Base-by-base conservation (phyloP, 2,329 filamentous ascomycete species). In the Calonectria pseudoreteaudii region DNA sequence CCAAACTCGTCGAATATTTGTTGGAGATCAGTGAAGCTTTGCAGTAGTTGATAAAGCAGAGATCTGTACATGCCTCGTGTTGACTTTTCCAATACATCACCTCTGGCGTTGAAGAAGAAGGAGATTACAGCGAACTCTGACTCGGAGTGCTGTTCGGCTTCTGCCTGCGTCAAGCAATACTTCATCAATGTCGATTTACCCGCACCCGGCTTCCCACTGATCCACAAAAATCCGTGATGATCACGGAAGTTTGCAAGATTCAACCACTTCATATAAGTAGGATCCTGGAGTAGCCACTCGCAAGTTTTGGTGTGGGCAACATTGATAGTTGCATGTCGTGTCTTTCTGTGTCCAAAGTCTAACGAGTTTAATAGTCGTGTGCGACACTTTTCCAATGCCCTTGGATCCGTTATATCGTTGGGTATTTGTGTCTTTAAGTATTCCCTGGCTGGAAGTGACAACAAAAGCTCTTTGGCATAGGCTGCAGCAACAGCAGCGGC, bases 111-210 rank as follows among this genome's bases (percentile, higher is more conserved):
- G 38, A 68, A 68, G 52, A 68, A 68, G 28, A 68, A 68, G 38
- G 28, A 47, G 4, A 58, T 49, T 5, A 58, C 38, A 3, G 20
- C 7, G 2, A 18, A 23, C 47, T 28, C 3, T 2, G 31, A 2
- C 8, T 7, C 10, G 8, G 31, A 9, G 9, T 34, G 2, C 6
- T 2, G 10, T 34, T 34, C 31, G 11, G 9, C 11, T 34, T 34
- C 8, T 10, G 31, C 10, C 8, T 10, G 31, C 5, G 31, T 56
- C 4, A 34, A n/a, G 10, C 52, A 56, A 44, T 34, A 68, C n/a
- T 68, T 68, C 66, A 68, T 68, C 36, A 68, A 6, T 2, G 66
- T 68, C 20, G 66, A 68, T 38, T 68, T 68, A 4, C 66, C 66
- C 6, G 66, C 66, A 5, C 66, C 66, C 8, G 66, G 66, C 28